phyloP scores from a whole-genome alignment of 2,329 filamentous ascomycete species.

The Pseudonectria buxi region DNA sequence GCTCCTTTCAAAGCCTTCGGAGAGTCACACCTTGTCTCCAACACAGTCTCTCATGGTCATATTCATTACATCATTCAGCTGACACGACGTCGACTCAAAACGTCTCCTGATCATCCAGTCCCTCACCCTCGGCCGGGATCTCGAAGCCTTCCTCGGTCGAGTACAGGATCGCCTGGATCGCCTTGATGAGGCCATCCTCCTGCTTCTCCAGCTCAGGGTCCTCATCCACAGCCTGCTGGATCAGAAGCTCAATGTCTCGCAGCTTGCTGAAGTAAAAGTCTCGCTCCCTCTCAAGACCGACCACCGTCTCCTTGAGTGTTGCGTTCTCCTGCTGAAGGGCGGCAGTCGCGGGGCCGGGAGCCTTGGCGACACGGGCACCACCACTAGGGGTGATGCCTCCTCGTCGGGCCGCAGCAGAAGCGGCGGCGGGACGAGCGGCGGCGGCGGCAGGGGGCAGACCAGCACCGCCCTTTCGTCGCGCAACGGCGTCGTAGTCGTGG shows the following conservation, averaged over 20 bases:
- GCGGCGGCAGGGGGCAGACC: slow-evolving; percentile 45
- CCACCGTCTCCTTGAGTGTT: slow-evolving; percentile 90
- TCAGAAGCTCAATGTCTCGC: slow-evolving; percentile 87
- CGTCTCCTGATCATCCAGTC: slow-evolving; percentile 70
- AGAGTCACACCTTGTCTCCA: slow-evolving; percentile 10
- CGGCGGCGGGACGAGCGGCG: slow-evolving; percentile 43
- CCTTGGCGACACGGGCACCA: slow-evolving; percentile 39
- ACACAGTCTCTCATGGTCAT: slow-evolving; percentile 21
- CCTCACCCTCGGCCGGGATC: slow-evolving; percentile 74
- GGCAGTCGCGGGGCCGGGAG: slow-evolving; percentile 53
- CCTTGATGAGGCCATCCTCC: slow-evolving; percentile 84
- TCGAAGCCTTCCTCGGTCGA: slow-evolving; percentile 92
- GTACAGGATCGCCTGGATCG: slow-evolving; percentile 95
- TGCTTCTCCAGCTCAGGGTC: slow-evolving; percentile 92
- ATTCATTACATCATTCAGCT: slow-evolving; percentile 9
- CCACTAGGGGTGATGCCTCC: slow-evolving; percentile 60
- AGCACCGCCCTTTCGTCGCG: slow-evolving; percentile 71
- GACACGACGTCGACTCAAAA: slow-evolving; percentile 42
- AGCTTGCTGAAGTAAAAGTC: slow-evolving; percentile 99
- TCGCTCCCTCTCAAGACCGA: slow-evolving; percentile 86
- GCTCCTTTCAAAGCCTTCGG: slow-evolving; percentile 14
- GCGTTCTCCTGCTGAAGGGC: slow-evolving; percentile 79
- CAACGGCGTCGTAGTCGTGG: slow-evolving; percentile 89
- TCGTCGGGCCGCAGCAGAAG: slow-evolving; percentile 43
- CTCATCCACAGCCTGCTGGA: slow-evolving; percentile 88